phyloP scores from a whole-genome alignment of 257 asterid species.

The Gardenia jasminoides region DNA sequence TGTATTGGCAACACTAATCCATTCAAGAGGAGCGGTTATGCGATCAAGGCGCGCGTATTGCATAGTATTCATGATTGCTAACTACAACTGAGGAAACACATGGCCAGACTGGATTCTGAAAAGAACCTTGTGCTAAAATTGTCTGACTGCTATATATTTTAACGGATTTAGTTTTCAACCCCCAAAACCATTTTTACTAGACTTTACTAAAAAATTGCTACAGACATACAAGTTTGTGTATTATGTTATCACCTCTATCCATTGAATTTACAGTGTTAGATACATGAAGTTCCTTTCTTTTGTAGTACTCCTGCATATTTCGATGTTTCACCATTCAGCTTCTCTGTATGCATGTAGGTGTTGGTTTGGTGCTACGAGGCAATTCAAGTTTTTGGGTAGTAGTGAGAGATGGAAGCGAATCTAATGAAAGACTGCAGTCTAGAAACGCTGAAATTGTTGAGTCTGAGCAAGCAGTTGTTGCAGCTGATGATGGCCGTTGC shows the following conservation, averaged over 20 bases:
- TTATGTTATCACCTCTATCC: not conserved
- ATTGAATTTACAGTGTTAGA: not conserved
- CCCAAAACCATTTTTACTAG: too few relatives aligned
- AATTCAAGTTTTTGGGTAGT: slow-evolving; percentile 4
- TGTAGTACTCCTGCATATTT: too few relatives aligned
- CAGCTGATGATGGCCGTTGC: slow-evolving; percentile 88
- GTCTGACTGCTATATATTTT: not conserved
- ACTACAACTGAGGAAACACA: too few relatives aligned
- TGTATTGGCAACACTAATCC: too few relatives aligned
- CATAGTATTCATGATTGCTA: too few relatives aligned
- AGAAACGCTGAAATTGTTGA: slow-evolving; percentile 39
- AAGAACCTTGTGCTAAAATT: not conserved
- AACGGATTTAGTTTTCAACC: too few relatives aligned
- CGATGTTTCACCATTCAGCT: not conserved
- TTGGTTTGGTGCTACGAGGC: slow-evolving; percentile 11
- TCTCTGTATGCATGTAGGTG: slow-evolving; percentile 11
- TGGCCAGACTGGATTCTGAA: not conserved
- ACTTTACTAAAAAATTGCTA: too few relatives aligned
- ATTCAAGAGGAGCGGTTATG: not conserved
- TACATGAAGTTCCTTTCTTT: not conserved
- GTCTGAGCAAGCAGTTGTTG: slow-evolving; percentile 65
- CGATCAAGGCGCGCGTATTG: not conserved
- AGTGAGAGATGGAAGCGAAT: slow-evolving; percentile 9
- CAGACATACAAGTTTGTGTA: not conserved
- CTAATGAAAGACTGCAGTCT: slow-evolving; percentile 10